These are phyloP conservation scores for Orbilia brochopaga DNA, from an alignment of 2,329 filamentous ascomycete genomes.

Conservation along the genomic window DNA sequence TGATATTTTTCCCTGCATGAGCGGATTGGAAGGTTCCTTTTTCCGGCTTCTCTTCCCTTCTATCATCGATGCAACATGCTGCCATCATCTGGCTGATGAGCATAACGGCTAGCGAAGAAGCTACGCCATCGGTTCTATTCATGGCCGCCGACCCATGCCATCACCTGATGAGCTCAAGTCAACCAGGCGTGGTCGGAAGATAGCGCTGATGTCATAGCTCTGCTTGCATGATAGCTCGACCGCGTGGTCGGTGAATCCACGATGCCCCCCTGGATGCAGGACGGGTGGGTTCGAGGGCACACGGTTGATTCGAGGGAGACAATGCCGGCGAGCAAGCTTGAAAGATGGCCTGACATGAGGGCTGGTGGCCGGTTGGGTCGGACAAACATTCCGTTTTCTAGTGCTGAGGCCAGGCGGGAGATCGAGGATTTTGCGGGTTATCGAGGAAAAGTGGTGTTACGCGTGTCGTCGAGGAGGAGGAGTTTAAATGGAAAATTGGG, in stretches of 20 bases:
- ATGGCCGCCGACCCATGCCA: background rate
- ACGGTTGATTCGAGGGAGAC: no score
- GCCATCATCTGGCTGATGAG: background rate
- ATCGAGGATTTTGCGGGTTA: constrained; percentile 25
- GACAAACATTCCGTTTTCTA: constrained; percentile 26
- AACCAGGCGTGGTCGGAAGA: no score
- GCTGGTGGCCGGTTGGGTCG: background rate
- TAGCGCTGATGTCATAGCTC: no score
- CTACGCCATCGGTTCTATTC: background rate
- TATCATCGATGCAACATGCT: no score
- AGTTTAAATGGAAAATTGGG: background rate
- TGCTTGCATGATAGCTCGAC: no score
- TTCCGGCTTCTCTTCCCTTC: no score
- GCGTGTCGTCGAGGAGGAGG: background rate
- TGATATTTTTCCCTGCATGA: constrained; percentile 22
- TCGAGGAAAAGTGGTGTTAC: background rate
- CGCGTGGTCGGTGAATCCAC: no score
- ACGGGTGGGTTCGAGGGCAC: no score
- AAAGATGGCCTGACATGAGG: background rate
- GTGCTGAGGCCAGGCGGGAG: constrained; percentile 2
- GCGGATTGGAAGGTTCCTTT: no score
- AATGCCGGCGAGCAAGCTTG: no score
- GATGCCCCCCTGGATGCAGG: no score
- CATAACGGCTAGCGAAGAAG: background rate
- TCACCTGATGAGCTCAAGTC: background rate